Evolutionary conservation across 768 basidiomycete species (phyloP), one percentile per base, ranked within the genome.

Genomic region (Tylopilus felleus): DNA sequence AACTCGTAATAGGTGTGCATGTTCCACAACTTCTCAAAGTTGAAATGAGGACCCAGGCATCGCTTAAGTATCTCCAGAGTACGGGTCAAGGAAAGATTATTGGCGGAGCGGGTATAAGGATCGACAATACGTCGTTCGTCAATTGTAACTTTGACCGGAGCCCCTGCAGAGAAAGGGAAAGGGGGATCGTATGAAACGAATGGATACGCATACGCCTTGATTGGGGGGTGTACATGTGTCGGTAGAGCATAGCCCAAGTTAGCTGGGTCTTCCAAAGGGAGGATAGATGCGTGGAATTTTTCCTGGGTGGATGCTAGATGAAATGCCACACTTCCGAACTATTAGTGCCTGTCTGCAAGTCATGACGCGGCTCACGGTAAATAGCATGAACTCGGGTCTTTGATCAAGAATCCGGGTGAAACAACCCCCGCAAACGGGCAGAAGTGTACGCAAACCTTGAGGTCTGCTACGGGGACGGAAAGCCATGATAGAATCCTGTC

Each of bases 21-120:
- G 51, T 77, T 74, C 76, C 78, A 80, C 14, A 77, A 60, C 52
- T 69, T 69, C 65, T 80, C 79, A 4, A 79, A 65, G 45, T 76
- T 68, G 51, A 73, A 76, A 59, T 71, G 68, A 40, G 78, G 79
- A 1, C 78, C 78, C 23, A 77, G 53, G 41, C 70, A 56, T 36
- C 65, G 63, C 42, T 69, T 67, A 27, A 75, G 63, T 25, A 71
- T 61, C 49, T 68, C 72, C 22, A 77, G 64, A 36, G 74, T 74
- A 17, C 75, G 65, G 27, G 70, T 73, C 55, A 75, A 68, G 9
- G 74, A 70, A 21, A 77, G 58, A 29, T 59, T 66, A 17, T 66
- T 70, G 31, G 76, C 76, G 33, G 76, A 77, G 25, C 65, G 49
- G 13, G 9, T 33, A 14, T 73, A 65, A 19, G 65, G 66, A 51